phyloP scores from a whole-genome alignment of 2,329 filamentous ascomycete genomes.

The Ambrosiella xylebori region DNA sequence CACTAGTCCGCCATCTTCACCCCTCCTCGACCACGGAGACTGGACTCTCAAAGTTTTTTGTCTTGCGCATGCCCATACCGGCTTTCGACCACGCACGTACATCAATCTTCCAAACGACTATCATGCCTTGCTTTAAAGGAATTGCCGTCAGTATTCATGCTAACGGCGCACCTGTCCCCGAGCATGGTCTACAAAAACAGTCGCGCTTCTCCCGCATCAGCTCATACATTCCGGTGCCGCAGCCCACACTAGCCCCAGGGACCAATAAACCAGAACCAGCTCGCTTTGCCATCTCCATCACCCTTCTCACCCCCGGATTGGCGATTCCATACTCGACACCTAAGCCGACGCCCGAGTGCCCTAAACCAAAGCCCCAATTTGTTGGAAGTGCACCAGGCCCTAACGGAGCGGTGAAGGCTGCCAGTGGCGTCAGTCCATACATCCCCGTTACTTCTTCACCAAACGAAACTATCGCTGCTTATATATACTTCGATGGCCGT shows the following conservation, averaged over 20 bases:
- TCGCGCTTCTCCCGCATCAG: constrained; percentile 83
- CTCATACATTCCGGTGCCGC: constrained; percentile 90
- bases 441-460: constrained; percentile 80
- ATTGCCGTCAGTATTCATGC: constrained; percentile 94
- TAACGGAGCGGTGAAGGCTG: constrained; percentile 29
- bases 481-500: constrained; percentile 96
- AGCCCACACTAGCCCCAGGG: constrained; percentile 48
- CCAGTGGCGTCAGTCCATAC: constrained; percentile 59
- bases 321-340: constrained; percentile 86
- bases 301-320: constrained; percentile 72
- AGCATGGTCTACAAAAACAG: constrained; percentile 90
- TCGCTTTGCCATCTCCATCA: constrained; percentile 96
- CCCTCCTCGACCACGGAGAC: not conserved
- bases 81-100: too few species aligned
- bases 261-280: constrained; percentile 74
- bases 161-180: constrained; percentile 62
- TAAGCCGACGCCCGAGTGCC: constrained; percentile 58
- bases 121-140: constrained; percentile 94
- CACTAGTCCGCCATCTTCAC: not conserved
- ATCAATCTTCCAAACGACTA: constrained; percentile 15
- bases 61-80: not conserved
- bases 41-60: too few species aligned
- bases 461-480: constrained; percentile 94
- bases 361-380: constrained; percentile 63
- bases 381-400: constrained; percentile 53